Conservation (phyloP, 73 alveolate species). For the Uronychia setigera region DNA sequence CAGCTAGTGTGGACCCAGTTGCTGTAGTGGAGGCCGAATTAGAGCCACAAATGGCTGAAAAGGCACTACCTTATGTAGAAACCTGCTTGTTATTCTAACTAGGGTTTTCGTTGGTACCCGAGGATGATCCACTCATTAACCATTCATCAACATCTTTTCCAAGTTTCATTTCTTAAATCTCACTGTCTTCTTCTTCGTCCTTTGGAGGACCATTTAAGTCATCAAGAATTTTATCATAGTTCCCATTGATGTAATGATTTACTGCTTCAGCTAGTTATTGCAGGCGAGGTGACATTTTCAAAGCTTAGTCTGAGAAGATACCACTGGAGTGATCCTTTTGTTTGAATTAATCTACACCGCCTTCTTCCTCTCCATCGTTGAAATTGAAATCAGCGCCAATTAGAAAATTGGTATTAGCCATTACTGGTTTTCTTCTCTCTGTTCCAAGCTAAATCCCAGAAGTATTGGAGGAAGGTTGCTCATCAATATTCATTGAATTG, state of each 20-base stretch:
- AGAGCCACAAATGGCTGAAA: background rate
- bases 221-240: conserved; percentile 13
- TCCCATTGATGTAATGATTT: conserved; percentile 30
- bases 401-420: conserved; percentile 18
- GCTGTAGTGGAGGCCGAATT: background rate
- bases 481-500: too few species aligned
- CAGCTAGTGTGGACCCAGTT: background rate
- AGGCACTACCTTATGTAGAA: background rate
- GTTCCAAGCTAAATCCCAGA: too few species aligned
- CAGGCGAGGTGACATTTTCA: background rate
- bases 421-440: conserved; percentile 5
- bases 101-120: too few species aligned
- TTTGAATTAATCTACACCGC: background rate
- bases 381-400: background rate
- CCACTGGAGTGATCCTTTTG: background rate
- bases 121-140: conserved; percentile 6
- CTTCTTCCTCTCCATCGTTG: background rate
- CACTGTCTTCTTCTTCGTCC: conserved; percentile 5
- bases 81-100: background rate
- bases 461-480: too few species aligned
- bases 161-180: background rate
- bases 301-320: background rate
- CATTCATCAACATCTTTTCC: conserved; percentile 22
- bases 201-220: background rate
- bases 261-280: conserved; percentile 16